phyloP scores from a whole-genome alignment of 2,329 filamentous ascomycete genomes.

The Dryadomyces quercus-mongolicae region DNA sequence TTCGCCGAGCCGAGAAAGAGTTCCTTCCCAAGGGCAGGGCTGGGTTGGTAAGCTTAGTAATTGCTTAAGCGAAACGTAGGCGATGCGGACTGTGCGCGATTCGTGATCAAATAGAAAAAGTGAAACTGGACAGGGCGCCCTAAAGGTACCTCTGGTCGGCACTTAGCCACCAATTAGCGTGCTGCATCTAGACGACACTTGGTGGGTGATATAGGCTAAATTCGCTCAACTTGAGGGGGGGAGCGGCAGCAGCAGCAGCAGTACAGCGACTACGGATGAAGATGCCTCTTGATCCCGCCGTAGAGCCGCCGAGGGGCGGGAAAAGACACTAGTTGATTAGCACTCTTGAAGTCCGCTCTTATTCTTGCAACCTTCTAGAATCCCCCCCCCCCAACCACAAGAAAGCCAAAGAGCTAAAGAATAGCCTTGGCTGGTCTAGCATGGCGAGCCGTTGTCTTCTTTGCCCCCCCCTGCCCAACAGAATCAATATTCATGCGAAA shows the following conservation, averaged over 20 bases:
- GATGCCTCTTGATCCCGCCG: neutral
- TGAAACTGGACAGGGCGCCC: too few relatives aligned
- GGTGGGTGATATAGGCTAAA: neutral
- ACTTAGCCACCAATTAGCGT: neutral
- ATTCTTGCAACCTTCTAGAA: neutral
- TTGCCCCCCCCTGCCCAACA: neutral
- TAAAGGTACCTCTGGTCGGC: neutral
- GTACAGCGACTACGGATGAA: too few relatives aligned
- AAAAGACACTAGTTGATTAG: too few relatives aligned
- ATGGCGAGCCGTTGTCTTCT: neutral
- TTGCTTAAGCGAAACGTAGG: too few relatives aligned
- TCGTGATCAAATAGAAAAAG: too few relatives aligned
- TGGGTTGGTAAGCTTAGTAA: too few relatives aligned
- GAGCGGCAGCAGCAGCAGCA: neutral
- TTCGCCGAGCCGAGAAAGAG: neutral
- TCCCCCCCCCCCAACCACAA: neutral
- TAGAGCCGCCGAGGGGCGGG: neutral
- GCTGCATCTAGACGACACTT: neutral
- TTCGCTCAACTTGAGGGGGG: neutral
- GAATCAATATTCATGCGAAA: neutral
- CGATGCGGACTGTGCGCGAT: too few relatives aligned
- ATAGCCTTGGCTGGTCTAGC: too few relatives aligned
- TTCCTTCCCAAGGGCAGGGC: too few relatives aligned
- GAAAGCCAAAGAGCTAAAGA: too few relatives aligned
- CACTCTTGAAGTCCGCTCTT: neutral